A percentile compares a stretch with the other conserved stretches of the same genome.
Conservation (phyloP, 106 monocot genomes). For the Acorus calamus region DNA sequence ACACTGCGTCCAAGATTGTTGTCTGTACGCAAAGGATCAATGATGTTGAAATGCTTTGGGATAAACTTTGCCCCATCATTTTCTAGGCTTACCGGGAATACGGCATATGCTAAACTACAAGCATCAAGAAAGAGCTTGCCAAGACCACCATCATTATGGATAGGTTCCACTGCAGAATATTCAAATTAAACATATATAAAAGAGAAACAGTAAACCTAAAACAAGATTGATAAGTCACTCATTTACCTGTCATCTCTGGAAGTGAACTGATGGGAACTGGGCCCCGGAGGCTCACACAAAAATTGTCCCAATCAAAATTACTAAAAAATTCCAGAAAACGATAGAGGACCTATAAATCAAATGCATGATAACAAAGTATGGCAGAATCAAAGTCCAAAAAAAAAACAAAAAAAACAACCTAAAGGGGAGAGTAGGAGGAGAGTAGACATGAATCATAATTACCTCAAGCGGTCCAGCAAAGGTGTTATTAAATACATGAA, state of each 20-base stretch:
- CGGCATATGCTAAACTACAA: conserved; percentile 52
- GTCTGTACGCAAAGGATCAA: conserved; percentile 89
- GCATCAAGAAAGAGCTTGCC: conserved; percentile 14
- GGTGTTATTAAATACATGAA: conserved; percentile 84
- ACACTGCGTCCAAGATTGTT: conserved; percentile 96
- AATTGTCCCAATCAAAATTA: conserved; percentile 97
- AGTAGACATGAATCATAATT: conserved; percentile 7
- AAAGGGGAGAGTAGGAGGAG: neutral
- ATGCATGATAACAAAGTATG: neutral
- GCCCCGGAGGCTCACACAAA: conserved; percentile 71
- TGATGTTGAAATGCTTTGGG: conserved; percentile 88
- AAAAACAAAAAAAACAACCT: neutral
- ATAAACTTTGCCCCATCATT: conserved; percentile 56
- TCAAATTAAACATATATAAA: conserved; percentile 1
- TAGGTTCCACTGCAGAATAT: conserved; percentile 14
- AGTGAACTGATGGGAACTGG: conserved; percentile 31
- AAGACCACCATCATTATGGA: conserved; percentile 18
- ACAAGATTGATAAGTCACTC: neutral
- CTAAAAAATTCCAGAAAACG: conserved; percentile 98
- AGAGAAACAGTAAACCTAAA: conserved; percentile 2
- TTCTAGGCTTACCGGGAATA: conserved; percentile 41
- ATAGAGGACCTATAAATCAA: conserved; percentile 64
- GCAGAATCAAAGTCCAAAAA: neutral
- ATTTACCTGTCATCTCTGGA: conserved; percentile 23
- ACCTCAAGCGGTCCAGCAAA: conserved; percentile 99